Percentiles rank a stretch among this genome's conserved stretches.
These are phyloP conservation scores for Anisodus tanguticus DNA, from an alignment of 257 asterid genomes.

Conservation along the genomic window DNA sequence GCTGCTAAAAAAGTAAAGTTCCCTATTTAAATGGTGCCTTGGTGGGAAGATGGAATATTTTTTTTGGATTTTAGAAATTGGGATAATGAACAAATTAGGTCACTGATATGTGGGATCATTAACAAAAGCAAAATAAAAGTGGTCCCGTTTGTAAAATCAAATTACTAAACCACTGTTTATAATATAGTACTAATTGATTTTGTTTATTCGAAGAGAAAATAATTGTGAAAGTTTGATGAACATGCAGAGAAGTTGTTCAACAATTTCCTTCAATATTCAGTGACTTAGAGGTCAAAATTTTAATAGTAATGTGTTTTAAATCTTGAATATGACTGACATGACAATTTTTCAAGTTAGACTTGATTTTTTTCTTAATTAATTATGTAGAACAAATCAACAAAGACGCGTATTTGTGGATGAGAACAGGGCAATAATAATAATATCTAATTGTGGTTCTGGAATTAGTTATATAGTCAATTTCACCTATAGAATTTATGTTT, in stretches of 20 bases:
- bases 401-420: background rate
- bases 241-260: background rate
- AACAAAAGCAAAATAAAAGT: background rate
- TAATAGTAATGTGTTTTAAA: background rate
- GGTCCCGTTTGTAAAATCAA: background rate
- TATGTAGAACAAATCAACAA: background rate
- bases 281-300: background rate
- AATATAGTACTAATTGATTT: background rate
- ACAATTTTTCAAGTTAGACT: background rate
- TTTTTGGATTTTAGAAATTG: background rate
- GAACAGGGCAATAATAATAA: background rate
- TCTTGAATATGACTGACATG: background rate
- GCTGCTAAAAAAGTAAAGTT: background rate
- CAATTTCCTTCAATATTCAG: background rate
- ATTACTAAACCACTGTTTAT: background rate
- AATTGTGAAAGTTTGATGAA: background rate
- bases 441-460: background rate
- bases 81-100: constrained; percentile 22
- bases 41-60: background rate
- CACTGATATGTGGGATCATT: constrained; percentile 25
- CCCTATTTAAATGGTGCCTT: background rate
- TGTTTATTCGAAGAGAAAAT: background rate
- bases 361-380: too few species aligned
- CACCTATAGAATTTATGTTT: too few species aligned
- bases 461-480: background rate